These are phyloP conservation scores for Mikania micrantha DNA, from an alignment of 129 eudicot genomes.

Conservation along the genomic window DNA sequence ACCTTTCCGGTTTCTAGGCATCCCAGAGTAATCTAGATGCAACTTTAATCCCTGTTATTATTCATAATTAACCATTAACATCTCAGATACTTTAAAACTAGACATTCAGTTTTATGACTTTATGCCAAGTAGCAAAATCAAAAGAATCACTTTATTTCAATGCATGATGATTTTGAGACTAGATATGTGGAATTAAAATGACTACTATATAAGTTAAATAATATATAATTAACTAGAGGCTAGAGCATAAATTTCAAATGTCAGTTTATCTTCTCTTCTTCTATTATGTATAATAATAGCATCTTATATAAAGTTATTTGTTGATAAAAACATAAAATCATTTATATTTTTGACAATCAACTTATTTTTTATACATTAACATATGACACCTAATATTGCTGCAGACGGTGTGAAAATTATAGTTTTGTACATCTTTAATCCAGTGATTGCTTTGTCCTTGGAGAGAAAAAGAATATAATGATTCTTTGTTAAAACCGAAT, in stretches of 20 bases:
- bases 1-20: constrained; percentile 39
- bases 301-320: background rate
- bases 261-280: background rate
- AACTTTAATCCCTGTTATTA: constrained; percentile 67
- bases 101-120: background rate
- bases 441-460: background rate
- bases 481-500: background rate
- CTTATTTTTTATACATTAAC: background rate
- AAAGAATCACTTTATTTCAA: background rate
- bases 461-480: background rate
- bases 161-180: background rate
- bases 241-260: background rate
- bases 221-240: no score
- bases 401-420: no score
- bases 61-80: background rate
- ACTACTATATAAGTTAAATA: background rate
- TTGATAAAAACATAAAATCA: background rate
- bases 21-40: constrained; percentile 71
- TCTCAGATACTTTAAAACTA: background rate
- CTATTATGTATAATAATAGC: background rate
- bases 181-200: background rate
- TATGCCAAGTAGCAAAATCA: background rate
- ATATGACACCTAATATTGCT: background rate
- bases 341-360: background rate
- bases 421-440: background rate